phyloP scores from a whole-genome alignment of 1,139 yeast species.

The Blastobotrys indianensis region DNA sequence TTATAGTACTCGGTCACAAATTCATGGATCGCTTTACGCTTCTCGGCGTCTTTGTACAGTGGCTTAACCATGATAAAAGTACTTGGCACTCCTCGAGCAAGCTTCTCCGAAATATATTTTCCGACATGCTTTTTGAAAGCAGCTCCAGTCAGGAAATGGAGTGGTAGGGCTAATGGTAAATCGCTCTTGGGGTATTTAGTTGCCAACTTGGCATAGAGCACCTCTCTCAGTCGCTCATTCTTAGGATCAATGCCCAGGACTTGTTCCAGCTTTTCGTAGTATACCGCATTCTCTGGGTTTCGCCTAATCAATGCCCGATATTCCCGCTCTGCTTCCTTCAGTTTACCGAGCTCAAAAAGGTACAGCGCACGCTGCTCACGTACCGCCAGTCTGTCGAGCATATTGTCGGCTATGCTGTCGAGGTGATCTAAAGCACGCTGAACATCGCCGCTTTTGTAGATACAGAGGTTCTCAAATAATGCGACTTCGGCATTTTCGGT shows the following conservation, averaged over 20 bases:
- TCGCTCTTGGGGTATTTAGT: slow-evolving; percentile 78
- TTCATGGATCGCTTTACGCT: slow-evolving; percentile 46
- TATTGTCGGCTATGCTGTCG: slow-evolving; percentile 44
- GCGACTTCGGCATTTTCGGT: slow-evolving; percentile 77
- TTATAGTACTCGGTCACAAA: slow-evolving; percentile 48
- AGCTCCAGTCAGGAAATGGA: slow-evolving; percentile 61
- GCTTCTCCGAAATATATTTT: slow-evolving; percentile 53
- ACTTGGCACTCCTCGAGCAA: slow-evolving; percentile 83
- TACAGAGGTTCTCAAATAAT: slow-evolving; percentile 63
- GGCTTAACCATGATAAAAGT: slow-evolving; percentile 83
- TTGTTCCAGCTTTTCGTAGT: slow-evolving; percentile 61
- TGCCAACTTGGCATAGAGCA: slow-evolving; percentile 57
- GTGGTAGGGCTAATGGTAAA: slow-evolving; percentile 71
- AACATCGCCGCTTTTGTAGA: slow-evolving; percentile 59
- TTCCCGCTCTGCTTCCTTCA: slow-evolving; percentile 58
- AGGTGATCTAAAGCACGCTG: slow-evolving; percentile 59
- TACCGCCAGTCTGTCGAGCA: slow-evolving; percentile 58
- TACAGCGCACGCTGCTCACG: slow-evolving; percentile 66
- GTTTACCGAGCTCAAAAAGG: slow-evolving; percentile 39
- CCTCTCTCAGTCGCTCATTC: slow-evolving; percentile 24
- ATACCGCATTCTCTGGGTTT: slow-evolving; percentile 73
- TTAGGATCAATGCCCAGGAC: slow-evolving; percentile 42
- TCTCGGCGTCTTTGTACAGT: slow-evolving; percentile 51
- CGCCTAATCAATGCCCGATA: slow-evolving; percentile 71
- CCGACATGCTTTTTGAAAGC: slow-evolving; percentile 42